These are phyloP conservation scores for Ichthyophthirius multifiliis DNA, from an alignment of 169 alveolate genomes.

Conservation along the genomic window DNA sequence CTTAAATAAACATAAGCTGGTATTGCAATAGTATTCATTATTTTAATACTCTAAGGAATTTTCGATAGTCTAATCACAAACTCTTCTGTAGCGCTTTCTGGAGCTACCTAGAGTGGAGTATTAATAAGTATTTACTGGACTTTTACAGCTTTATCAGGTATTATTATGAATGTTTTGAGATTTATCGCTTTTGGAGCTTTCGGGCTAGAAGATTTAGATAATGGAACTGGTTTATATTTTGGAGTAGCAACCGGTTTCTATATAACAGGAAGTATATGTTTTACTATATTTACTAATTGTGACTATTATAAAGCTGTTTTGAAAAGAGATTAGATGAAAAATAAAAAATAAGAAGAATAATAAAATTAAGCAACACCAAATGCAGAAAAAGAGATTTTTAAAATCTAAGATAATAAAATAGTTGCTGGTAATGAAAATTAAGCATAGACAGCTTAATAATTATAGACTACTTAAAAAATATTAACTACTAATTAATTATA, in stretches of 20 bases:
- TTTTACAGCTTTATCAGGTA: neutral
- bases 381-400: neutral
- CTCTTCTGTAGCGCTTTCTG: neutral
- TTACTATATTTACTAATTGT: neutral
- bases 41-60: neutral
- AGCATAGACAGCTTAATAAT: too few relatives aligned
- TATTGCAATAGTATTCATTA: neutral
- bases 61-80: neutral
- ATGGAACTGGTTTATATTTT: too few relatives aligned
- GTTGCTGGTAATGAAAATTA: neutral
- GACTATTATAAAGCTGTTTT: neutral
- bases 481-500: too few relatives aligned
- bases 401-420: neutral
- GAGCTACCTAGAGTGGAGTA: neutral
- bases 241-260: too few relatives aligned
- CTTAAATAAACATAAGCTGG: neutral
- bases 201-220: too few relatives aligned
- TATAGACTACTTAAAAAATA: too few relatives aligned
- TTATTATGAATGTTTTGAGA: neutral
- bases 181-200: too few relatives aligned
- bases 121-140: neutral
- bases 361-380: too few relatives aligned
- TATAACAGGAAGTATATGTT: too few relatives aligned
- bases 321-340: neutral
- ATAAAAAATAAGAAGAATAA: neutral